phyloP scores from a whole-genome alignment of 305 asterid species.

The Vinca major region DNA sequence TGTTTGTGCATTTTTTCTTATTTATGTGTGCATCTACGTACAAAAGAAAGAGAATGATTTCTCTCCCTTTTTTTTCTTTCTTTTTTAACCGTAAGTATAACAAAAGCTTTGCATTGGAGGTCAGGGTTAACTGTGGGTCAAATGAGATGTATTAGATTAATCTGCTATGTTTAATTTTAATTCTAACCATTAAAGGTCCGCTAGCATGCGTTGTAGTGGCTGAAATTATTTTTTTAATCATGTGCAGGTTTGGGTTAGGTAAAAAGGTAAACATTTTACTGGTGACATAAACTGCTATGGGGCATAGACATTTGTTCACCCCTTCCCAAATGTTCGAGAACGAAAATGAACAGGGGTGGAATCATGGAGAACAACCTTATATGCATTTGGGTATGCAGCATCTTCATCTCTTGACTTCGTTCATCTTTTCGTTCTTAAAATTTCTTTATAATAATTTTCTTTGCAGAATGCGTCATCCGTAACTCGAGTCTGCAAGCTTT shows the following conservation, averaged over 20 bases:
- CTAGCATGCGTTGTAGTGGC: not conserved
- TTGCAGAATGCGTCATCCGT: not conserved
- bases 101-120: not conserved
- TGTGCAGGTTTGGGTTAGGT: constrained; percentile 16
- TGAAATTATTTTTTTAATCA: not conserved
- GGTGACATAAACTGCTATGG: constrained; percentile 20
- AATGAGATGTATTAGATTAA: not conserved
- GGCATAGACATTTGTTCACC: constrained; percentile 26
- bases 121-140: not conserved
- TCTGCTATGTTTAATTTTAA: not conserved
- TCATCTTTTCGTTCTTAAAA: constrained; percentile 4
- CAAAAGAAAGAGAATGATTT: not conserved
- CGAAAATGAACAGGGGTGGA: constrained; percentile 33
- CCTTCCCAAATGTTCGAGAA: constrained; percentile 24
- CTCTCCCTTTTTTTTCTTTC: not conserved
- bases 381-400: constrained; percentile 23
- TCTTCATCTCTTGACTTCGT: constrained; percentile 5
- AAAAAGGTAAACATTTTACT: constrained; percentile 1
- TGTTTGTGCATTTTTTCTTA: not conserved
- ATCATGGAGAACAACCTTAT: constrained; percentile 25
- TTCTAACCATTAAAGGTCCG: not conserved
- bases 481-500: not conserved
- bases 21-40: not conserved
- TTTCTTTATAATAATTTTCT: not conserved
- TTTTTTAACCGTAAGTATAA: not conserved